A percentile compares a stretch with the other conserved stretches of the same genome.
Evolutionary conservation across 306 rosid species (phyloP).

Genomic region (Benincasa hispida): DNA sequence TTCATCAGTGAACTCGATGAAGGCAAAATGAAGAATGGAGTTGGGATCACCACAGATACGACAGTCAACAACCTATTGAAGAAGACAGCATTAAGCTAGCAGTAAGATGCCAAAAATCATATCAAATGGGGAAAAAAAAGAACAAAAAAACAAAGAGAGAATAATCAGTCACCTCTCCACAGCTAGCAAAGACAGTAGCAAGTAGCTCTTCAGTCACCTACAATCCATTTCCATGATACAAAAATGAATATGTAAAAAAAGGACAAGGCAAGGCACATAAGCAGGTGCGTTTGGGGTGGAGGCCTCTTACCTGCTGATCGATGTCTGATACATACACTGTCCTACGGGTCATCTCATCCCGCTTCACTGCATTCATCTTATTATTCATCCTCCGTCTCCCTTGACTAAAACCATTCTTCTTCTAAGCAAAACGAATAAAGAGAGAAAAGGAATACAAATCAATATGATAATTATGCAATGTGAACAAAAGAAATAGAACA

Average conservation of each 20-base stretch:
- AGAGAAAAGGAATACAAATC: neutral
- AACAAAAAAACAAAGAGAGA: slow-evolving; percentile 3
- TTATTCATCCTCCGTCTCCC: slow-evolving; percentile 59
- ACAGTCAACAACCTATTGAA: slow-evolving; percentile 79
- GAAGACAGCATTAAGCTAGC: slow-evolving; percentile 8
- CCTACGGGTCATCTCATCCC: slow-evolving; percentile 91
- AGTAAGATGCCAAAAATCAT: slow-evolving; percentile 14
- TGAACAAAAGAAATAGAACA: neutral
- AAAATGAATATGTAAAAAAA: neutral
- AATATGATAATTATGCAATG: neutral
- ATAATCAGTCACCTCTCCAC: slow-evolving; percentile 66
- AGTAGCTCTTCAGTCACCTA: slow-evolving; percentile 99
- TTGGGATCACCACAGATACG: slow-evolving; percentile 98
- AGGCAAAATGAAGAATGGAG: slow-evolving; percentile 92
- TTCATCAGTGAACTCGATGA: slow-evolving; percentile 92
- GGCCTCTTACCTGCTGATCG: slow-evolving; percentile 62
- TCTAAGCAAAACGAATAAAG: slow-evolving; percentile 22
- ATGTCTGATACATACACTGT: slow-evolving; percentile 96
- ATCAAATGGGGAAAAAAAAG: neutral
- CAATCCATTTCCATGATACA: slow-evolving; percentile 5
- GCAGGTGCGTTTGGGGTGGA: neutral
- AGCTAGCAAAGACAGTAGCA: slow-evolving; percentile 82
- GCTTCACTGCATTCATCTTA: slow-evolving; percentile 51
- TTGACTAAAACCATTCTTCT: slow-evolving; percentile 73
- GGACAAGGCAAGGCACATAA: neutral